Base-by-base conservation (phyloP, 495 filamentous ascomycete genomes). In the Achaetomiella virescens region DNA sequence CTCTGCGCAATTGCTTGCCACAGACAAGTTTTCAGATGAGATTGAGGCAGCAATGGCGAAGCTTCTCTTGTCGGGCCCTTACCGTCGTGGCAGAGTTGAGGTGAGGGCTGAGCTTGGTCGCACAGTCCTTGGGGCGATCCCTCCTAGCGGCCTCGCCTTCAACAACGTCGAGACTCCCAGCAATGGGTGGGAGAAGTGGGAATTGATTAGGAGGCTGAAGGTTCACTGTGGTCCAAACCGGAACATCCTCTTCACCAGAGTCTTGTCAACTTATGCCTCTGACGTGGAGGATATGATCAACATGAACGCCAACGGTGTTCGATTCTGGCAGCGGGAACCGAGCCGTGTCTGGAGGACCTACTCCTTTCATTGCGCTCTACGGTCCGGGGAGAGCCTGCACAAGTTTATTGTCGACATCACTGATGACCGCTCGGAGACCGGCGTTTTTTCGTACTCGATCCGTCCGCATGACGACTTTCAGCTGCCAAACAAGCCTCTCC, bases 321-420 rank as follows among this genome's bases (percentile, higher is more conserved):
- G n/a, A 20, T 41, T 52, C 12, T 73, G 57, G 70, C 50, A 61
- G 15, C 56, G 17, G 52, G 29, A 35, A 0, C 40, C 35, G 0
- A 10, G n/a, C 1, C 20, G 62, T 2, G 60, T 62, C 21, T 69
- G 52, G 25, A 66, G 79, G 3, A 56, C 67, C 2, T 87, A 85
- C 57, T 77, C 82, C 21, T 80, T 81, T 37, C 67, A 66, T 15
- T 84, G 81, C 17, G 20, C 1, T 54, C 62, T 63, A 0, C 61
- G 58, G 14, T 18, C 48, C 0, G 43, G 56, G 9, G 63, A 63
- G 2, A 42, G 53, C 0, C 11, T 12, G 2, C 15, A 15, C 5
- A 36, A 24, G 15, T 75, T 85, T 53, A 52, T 77, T 15, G 67
- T 87, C 7, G 70, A 74, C 6, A 67, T 87, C 8, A 66, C 86